Conservation (phyloP, 257 asterid genomes). For the Dorcoceras hygrometricum region DNA sequence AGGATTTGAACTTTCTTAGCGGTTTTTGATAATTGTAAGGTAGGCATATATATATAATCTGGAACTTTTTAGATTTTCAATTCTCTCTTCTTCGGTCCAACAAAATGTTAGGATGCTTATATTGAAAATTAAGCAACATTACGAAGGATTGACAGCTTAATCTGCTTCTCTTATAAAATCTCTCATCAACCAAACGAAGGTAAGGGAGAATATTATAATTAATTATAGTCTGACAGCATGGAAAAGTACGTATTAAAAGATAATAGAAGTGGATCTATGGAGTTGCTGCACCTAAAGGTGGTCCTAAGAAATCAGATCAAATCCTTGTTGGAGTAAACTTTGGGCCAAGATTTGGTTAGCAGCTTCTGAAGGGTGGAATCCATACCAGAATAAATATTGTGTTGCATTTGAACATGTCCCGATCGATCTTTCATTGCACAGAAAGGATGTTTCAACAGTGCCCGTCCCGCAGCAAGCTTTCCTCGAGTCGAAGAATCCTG, state of each 20-base stretch:
- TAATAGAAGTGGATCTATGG: too few relatives aligned
- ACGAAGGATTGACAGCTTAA: too few relatives aligned
- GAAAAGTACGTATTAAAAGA: background rate
- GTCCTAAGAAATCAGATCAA: slow-evolving; percentile 64
- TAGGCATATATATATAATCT: slow-evolving; percentile 4
- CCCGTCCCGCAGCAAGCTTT: slow-evolving; percentile 84
- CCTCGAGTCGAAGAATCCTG: slow-evolving; percentile 75
- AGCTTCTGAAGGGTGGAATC: slow-evolving; percentile 73
- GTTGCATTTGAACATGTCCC: slow-evolving; percentile 89
- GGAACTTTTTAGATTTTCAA: background rate
- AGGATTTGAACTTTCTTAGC: slow-evolving; percentile 89
- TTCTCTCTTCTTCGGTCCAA: too few relatives aligned
- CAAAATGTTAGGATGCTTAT: too few relatives aligned
- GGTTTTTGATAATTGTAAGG: slow-evolving; percentile 25
- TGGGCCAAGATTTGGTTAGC: slow-evolving; percentile 70
- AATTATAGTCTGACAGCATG: slow-evolving; percentile 12
- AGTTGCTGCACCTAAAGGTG: too few relatives aligned
- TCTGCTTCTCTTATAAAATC: too few relatives aligned
- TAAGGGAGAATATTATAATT: slow-evolving; percentile 8
- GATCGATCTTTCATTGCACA: slow-evolving; percentile 57
- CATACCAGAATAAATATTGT: slow-evolving; percentile 72
- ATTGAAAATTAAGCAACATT: too few relatives aligned
- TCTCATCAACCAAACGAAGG: background rate
- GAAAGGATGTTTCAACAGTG: slow-evolving; percentile 54
- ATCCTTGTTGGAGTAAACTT: slow-evolving; percentile 60